Percentiles rank a stretch among this genome's conserved stretches.
Conservation (phyloP, 371 early-diverging fungal species). For the Mortierella sp. region DNA sequence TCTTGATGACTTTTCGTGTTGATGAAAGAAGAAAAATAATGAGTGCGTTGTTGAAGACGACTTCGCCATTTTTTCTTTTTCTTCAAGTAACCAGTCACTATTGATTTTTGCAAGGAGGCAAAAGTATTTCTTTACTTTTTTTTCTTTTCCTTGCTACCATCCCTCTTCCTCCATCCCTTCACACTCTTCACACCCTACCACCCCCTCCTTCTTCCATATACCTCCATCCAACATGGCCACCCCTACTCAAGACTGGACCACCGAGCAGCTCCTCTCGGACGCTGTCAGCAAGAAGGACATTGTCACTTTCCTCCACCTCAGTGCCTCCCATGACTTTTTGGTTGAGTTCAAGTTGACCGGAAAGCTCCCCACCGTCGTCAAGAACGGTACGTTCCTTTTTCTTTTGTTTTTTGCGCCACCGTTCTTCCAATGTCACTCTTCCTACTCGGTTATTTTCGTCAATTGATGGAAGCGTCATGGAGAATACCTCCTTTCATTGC, state of each 20-base stretch:
- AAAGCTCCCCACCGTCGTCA: slow-evolving; percentile 57
- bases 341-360: slow-evolving; percentile 56
- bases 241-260: slow-evolving; percentile 69
- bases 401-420: no score
- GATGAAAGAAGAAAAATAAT: background rate
- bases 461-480: background rate
- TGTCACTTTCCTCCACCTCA: slow-evolving; percentile 68
- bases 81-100: slow-evolving; percentile 32
- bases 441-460: no score
- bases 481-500: no score
- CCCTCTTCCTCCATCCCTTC: background rate
- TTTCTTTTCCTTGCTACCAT: background rate
- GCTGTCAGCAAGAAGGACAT: slow-evolving; percentile 77
- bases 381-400: slow-evolving; percentile 42
- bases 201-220: background rate
- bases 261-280: slow-evolving; percentile 68
- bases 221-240: slow-evolving; percentile 43
- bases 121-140: background rate
- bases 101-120: background rate
- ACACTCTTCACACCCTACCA: background rate
- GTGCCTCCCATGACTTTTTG: slow-evolving; percentile 60
- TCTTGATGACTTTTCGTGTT: background rate
- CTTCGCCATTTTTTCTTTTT: background rate
- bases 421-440: background rate
- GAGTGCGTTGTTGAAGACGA: background rate